Conservation (phyloP, 306 rosid species). For the Sphenostylis stenocarpa region DNA sequence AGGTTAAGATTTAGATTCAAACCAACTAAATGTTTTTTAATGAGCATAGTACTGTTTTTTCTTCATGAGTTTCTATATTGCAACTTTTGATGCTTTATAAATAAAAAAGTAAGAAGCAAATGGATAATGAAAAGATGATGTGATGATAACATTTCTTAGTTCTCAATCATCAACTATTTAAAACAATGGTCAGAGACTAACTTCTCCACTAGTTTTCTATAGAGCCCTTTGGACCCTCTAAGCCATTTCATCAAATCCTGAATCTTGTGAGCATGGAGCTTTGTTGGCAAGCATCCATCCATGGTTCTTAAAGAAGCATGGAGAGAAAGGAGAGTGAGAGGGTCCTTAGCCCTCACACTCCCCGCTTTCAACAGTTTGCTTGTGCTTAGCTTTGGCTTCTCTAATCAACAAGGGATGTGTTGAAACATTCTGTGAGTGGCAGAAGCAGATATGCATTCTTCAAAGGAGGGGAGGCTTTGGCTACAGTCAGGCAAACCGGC, state of each 20-base stretch:
- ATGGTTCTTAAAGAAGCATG: slow-evolving; percentile 47
- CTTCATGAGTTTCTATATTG: slow-evolving; percentile 20
- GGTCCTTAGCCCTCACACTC: slow-evolving; percentile 32
- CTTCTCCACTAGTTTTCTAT: slow-evolving; percentile 49
- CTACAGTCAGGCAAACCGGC: slow-evolving; percentile 70
- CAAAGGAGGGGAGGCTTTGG: slow-evolving; percentile 42
- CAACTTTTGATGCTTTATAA: slow-evolving; percentile 44
- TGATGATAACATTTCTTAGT: slow-evolving; percentile 10
- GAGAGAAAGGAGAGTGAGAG: slow-evolving; percentile 39
- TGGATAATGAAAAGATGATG: slow-evolving; percentile 46
- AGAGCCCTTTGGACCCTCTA: slow-evolving; percentile 35
- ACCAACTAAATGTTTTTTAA: background rate
- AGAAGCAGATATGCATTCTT: slow-evolving; percentile 36
- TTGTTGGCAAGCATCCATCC: slow-evolving; percentile 47
- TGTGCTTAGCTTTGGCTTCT: slow-evolving; percentile 53
- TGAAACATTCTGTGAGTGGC: slow-evolving; percentile 33
- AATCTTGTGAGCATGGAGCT: slow-evolving; percentile 43
- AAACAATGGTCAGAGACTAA: slow-evolving; percentile 44
- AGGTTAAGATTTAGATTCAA: slow-evolving; percentile 34
- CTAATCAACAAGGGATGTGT: slow-evolving; percentile 18
- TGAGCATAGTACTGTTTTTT: slow-evolving; percentile 13
- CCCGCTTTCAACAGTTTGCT: slow-evolving; percentile 47
- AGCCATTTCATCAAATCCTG: slow-evolving; percentile 38
- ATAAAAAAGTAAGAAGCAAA: slow-evolving; percentile 28
- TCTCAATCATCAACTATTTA: slow-evolving; percentile 61